These are phyloP conservation scores for Pestalotiopsis sp. DNA, from an alignment of 2,329 filamentous ascomycete genomes.

Conservation along the genomic window DNA sequence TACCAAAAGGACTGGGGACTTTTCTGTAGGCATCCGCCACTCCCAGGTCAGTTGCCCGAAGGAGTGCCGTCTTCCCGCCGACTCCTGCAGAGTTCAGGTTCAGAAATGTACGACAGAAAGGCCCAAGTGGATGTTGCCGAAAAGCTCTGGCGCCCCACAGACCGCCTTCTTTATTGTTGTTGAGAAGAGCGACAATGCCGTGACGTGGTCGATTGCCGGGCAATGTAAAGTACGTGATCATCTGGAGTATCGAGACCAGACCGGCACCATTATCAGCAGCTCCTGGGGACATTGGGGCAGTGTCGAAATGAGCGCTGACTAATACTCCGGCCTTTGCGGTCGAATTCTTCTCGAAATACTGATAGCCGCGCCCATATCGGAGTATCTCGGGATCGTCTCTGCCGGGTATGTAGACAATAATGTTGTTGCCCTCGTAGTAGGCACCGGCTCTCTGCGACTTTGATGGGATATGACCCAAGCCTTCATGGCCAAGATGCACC, in stretches of 20 bases:
- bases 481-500: conserved; percentile 29
- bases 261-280: conserved; percentile 90
- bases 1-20: conserved; percentile 75
- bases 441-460: conserved; percentile 45
- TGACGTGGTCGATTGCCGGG: conserved; percentile 71
- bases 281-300: conserved; percentile 84
- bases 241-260: conserved; percentile 80
- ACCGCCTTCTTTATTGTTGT: conserved; percentile 92
- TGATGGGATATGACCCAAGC: conserved; percentile 6
- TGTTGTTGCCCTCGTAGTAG: conserved; percentile 89
- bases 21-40: conserved; percentile 76
- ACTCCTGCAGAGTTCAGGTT: conserved; percentile 92
- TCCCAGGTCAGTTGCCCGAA: conserved; percentile 82
- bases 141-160: conserved; percentile 84
- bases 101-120: conserved; percentile 79
- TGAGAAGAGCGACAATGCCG: conserved; percentile 80
- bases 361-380: conserved; percentile 63
- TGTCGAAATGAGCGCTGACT: conserved; percentile 35
- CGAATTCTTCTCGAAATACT: not conserved
- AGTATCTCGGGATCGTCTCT: conserved; percentile 68
- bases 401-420: conserved; percentile 86
- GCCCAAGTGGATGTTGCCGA: conserved; percentile 75
- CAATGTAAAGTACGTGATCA: conserved; percentile 80
- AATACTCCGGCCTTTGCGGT: not conserved
- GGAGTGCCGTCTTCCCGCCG: conserved; percentile 81